Conservation (phyloP, 1,139 yeast genomes). For the Diutina catenulata region DNA sequence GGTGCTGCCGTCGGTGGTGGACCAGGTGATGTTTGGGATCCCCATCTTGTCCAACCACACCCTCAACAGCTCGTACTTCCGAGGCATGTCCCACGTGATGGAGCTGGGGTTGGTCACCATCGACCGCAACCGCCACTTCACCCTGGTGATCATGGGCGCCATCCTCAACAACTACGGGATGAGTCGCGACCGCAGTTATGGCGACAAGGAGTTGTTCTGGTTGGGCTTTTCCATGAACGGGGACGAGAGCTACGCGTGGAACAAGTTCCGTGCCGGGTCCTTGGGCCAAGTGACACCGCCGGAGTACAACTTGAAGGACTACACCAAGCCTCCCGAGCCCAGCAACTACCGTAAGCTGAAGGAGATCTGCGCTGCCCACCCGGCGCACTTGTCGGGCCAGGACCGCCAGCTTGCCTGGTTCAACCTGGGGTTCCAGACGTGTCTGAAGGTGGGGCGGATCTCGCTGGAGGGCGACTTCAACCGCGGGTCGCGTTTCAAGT, state of each 20-base stretch:
- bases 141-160: constrained; percentile 30
- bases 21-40: constrained; percentile 19
- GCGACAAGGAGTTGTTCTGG: constrained; percentile 18
- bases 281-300: constrained; percentile 7
- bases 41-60: constrained; percentile 21
- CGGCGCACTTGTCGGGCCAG: constrained; percentile 19
- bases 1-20: constrained; percentile 29
- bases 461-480: constrained; percentile 8
- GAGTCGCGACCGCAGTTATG: constrained; percentile 32
- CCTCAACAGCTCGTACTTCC: constrained; percentile 19
- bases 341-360: constrained; percentile 13
- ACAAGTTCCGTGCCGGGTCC: constrained; percentile 9
- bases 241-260: constrained; percentile 10
- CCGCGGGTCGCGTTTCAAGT: constrained; percentile 6
- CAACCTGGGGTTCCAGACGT: constrained; percentile 11
- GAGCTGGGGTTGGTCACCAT: constrained; percentile 42
- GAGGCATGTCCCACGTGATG: constrained; percentile 29
- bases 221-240: constrained; percentile 9
- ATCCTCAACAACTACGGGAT: constrained; percentile 30
- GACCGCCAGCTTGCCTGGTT: constrained; percentile 10
- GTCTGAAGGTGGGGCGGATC: constrained; percentile 7
- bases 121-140: constrained; percentile 28
- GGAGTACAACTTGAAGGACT: background rate
- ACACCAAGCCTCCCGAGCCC: constrained; percentile 11
- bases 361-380: constrained; percentile 27